Percentiles rank a stretch among this genome's conserved stretches.
Conservation (phyloP, 192 early-diverging fungal genomes). For the Rhizophagus sp. region DNA sequence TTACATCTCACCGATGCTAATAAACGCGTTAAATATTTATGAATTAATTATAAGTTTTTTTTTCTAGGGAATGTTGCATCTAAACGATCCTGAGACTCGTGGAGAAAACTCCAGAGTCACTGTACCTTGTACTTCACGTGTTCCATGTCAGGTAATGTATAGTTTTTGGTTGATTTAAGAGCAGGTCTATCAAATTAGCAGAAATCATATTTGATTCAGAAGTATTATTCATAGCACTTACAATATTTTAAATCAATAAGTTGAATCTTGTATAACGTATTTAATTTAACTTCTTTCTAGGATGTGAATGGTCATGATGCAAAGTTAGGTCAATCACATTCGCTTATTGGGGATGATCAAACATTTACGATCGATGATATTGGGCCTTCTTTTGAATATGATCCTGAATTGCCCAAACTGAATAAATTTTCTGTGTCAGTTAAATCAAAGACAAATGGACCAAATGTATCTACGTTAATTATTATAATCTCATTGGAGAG, state of each 20-base stretch:
- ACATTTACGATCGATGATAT: not conserved
- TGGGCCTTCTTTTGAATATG: not conserved
- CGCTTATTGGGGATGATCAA: not conserved
- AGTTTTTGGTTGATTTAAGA: not conserved
- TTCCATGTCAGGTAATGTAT: not conserved
- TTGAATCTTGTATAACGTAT: not conserved
- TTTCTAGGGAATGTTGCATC: not conserved
- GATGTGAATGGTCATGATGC: not conserved
- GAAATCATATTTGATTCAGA: too few species aligned
- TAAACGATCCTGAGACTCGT: not conserved
- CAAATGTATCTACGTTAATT: not conserved
- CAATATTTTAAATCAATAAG: not conserved
- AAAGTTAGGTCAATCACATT: not conserved
- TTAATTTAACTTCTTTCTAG: not conserved
- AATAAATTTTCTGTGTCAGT: not conserved
- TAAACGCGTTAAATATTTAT: too few species aligned
- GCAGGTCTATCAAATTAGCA: too few species aligned
- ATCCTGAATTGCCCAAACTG: not conserved
- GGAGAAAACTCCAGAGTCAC: not conserved
- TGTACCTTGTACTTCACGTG: not conserved
- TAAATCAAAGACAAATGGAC: not conserved
- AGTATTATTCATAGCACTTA: not conserved
- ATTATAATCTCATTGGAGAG: not conserved
- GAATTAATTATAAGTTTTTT: too few species aligned
- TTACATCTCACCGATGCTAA: too few species aligned